A percentile compares a stretch with the other conserved stretches of the same genome.
Conservation (phyloP, 2,329 filamentous ascomycete genomes). For the Parastagonospora avenae region DNA sequence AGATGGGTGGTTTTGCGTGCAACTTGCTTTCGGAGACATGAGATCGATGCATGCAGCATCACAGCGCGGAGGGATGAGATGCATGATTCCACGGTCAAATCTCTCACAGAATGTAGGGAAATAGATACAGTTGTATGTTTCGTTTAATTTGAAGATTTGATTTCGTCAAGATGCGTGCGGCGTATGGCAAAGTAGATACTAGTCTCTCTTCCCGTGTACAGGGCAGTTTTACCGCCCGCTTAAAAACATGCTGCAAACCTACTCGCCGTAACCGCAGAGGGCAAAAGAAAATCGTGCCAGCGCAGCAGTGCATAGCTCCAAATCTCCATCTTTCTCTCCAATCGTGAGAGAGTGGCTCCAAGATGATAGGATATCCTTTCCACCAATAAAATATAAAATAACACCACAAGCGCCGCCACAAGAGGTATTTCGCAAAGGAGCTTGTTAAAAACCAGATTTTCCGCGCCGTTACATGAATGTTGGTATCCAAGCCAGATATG, state of each 20-base stretch:
- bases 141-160: not conserved
- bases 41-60: not conserved
- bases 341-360: not conserved
- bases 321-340: constrained; percentile 5
- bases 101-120: not conserved
- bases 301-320: constrained; percentile 1
- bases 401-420: constrained; percentile 25
- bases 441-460: constrained; percentile 22
- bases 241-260: constrained; percentile 1
- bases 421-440: constrained; percentile 10
- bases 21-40: not conserved
- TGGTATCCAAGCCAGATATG: constrained; percentile 16
- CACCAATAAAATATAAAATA: constrained; percentile 23
- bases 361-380: constrained; percentile 3
- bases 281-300: not conserved
- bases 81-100: no score
- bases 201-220: not conserved
- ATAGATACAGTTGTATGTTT: not conserved
- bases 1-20: not conserved
- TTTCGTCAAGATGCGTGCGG: not conserved
- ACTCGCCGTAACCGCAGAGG: not conserved
- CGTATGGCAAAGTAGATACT: not conserved
- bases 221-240: constrained; percentile 6
- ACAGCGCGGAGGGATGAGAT: no score
- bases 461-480: constrained; percentile 22